Evolutionary conservation across 257 asterid species (phyloP), one percentile per base, ranked within the genome.

Genomic region (Solanum ossicruentum): DNA sequence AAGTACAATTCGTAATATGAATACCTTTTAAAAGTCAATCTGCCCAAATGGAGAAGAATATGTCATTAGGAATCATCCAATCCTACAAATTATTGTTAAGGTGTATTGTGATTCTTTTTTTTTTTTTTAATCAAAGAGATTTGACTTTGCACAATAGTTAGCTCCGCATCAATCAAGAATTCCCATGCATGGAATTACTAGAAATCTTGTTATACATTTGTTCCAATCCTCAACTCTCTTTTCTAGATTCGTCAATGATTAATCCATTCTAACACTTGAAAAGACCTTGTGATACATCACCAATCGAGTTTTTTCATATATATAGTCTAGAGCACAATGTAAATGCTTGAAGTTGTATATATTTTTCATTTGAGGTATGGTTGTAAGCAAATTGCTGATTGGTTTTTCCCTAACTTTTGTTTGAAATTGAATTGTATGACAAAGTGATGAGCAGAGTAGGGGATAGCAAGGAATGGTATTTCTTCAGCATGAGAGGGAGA

Each of bases 381-480:
- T 49, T 49, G 61, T 49, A 49, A 49, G 43, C 6, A 7, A 75
- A 49, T 23, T 71, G 80, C 10, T 70, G n/a, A 10, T 66, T 66
- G 54, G 1, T 16, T 16, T 51, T 49, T 7, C 1, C 16, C 60
- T 47, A 21, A 47, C 13, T 21, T 75, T 75, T 47, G 21, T 41
- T 16, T 47, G 41, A 21, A 73, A 45, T 51, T 8, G 13, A 52
- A 49, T 49, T 77, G 45, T 49, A 51, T 51, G 82, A 13, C 26
- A 47, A 26, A 78, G 43, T 54, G 26, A 52, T 54, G 26, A 16
- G 23, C 82, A 52, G 17, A 52, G 65, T 16, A 28, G 84, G 57
- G 8, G 95, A 89, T 56, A 91, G 89, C 45, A 91, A 86, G 17
- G 95, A 92, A 86, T 91, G 93, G 91, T 92, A 92, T 67, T 92